Conservation (phyloP, 2,329 filamentous ascomycete species). For the Bipolaris zeicola region DNA sequence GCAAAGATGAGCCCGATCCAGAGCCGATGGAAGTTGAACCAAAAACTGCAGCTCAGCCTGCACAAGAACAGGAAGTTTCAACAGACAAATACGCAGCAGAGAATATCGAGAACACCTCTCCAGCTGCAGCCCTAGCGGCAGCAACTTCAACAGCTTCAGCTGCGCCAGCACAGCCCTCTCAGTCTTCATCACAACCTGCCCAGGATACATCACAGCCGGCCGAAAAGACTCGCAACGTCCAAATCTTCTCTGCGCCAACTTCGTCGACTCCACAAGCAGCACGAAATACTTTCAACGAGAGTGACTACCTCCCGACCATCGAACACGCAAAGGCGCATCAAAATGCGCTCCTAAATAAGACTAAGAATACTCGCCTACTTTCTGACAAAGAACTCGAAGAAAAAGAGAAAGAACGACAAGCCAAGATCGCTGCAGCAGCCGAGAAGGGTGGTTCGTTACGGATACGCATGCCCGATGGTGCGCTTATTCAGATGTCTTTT, state of each 20-base stretch:
- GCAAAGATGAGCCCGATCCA: constrained; percentile 30
- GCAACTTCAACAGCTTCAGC: constrained; percentile 27
- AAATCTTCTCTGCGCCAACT: constrained; percentile 78
- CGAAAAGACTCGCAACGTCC: constrained; percentile 57
- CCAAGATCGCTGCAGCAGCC: constrained; percentile 68
- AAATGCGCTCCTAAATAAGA: constrained; percentile 63
- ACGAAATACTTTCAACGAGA: constrained; percentile 67
- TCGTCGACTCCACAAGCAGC: constrained; percentile 78
- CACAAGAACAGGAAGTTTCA: constrained; percentile 20
- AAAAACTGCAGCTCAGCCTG: constrained; percentile 18
- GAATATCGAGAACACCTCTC: constrained; percentile 24
- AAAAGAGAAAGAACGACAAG: constrained; percentile 68
- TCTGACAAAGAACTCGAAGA: constrained; percentile 83
- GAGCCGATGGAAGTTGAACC: constrained; percentile 42
- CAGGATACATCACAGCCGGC: constrained; percentile 20
- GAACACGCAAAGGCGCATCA: constrained; percentile 79
- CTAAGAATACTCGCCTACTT: constrained; percentile 75
- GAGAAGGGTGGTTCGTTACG: constrained; percentile 69
- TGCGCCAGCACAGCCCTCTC: constrained; percentile 19
- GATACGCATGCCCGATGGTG: constrained; percentile 87
- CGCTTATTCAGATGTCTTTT: constrained; percentile 74
- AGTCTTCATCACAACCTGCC: background rate
- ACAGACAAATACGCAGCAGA: constrained; percentile 22
- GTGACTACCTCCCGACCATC: constrained; percentile 77
- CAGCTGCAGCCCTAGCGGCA: constrained; percentile 28